Evolutionary conservation across 768 basidiomycete genomes (phyloP).

Genomic region (Gymnopilus junonius): DNA sequence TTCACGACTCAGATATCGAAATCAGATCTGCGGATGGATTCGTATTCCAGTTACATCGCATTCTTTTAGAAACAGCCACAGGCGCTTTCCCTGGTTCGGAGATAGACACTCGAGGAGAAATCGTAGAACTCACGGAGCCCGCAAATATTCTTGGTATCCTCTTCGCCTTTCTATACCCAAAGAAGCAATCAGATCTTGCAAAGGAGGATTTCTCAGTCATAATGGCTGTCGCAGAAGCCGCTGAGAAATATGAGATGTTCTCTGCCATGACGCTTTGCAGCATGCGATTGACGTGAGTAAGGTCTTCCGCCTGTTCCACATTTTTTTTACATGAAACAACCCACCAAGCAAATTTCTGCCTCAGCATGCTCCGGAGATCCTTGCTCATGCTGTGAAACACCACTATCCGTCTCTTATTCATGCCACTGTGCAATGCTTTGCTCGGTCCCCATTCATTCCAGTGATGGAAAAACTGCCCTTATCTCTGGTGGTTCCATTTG

Average conservation of each 20-base stretch:
- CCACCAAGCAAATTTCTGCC: not conserved
- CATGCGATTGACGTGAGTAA: not conserved
- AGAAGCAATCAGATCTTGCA: not conserved
- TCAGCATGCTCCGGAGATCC: not conserved
- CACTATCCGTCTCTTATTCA: not conserved
- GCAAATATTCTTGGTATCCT: not conserved
- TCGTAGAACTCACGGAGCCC: not conserved
- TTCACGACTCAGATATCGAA: not conserved
- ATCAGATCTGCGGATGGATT: conserved; percentile 7
- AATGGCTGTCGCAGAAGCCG: not conserved
- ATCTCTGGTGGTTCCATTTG: not conserved
- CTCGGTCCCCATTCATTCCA: not conserved
- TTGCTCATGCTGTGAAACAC: not conserved
- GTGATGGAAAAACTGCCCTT: not conserved
- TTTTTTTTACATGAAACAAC: not conserved
- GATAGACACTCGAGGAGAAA: not conserved
- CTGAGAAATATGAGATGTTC: conserved; percentile 5
- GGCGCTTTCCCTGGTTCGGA: conserved; percentile 11
- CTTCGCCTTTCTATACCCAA: conserved; percentile 6
- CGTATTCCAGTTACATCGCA: conserved; percentile 5
- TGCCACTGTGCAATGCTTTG: not conserved
- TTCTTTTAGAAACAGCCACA: not conserved
- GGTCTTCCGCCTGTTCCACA: not conserved
- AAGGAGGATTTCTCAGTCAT: not conserved
- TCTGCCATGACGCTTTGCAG: conserved; percentile 3